phyloP scores from a whole-genome alignment of 345 rosid species.

The Conringia planisiliqua region DNA sequence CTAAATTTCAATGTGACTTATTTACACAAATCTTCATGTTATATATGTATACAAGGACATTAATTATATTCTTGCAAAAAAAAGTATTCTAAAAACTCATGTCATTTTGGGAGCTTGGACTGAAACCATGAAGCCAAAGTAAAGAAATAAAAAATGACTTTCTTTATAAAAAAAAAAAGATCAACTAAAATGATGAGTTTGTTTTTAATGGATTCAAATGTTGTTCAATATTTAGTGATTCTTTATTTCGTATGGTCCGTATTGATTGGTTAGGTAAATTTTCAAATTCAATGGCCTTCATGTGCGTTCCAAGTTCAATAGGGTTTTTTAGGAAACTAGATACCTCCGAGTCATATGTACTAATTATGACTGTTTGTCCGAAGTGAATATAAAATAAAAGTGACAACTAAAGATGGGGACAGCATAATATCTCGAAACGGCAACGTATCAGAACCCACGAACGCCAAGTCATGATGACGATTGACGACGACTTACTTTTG shows the following conservation, averaged over 20 bases:
- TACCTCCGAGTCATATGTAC: neutral
- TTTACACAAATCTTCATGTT: too few species aligned
- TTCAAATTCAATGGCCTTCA: conserved; percentile 6
- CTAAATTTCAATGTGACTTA: too few species aligned
- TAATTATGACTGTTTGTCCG: neutral
- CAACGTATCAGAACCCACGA: conserved; percentile 23
- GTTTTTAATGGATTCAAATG: neutral
- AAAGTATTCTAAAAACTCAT: too few species aligned
- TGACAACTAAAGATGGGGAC: conserved; percentile 22
- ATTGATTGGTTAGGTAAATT: neutral
- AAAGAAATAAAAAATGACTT: too few species aligned
- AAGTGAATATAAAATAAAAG: neutral
- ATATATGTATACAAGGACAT: too few species aligned
- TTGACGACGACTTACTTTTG: neutral
- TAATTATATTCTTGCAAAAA: too few species aligned
- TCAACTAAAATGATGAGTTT: neutral
- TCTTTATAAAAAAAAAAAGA: neutral
- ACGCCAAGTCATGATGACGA: conserved; percentile 11
- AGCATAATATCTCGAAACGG: conserved; percentile 23
- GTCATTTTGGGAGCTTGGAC: too few species aligned
- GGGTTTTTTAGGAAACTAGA: neutral
- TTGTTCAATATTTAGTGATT: neutral
- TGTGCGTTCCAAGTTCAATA: conserved; percentile 5
- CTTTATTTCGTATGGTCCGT: neutral
- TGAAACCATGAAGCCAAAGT: too few species aligned